A percentile compares a stretch with the other conserved stretches of the same genome.
Evolutionary conservation across 225 moss, liverwort and hornwort genomes (phyloP).

Genomic region (Thuidium tamariscinum): DNA sequence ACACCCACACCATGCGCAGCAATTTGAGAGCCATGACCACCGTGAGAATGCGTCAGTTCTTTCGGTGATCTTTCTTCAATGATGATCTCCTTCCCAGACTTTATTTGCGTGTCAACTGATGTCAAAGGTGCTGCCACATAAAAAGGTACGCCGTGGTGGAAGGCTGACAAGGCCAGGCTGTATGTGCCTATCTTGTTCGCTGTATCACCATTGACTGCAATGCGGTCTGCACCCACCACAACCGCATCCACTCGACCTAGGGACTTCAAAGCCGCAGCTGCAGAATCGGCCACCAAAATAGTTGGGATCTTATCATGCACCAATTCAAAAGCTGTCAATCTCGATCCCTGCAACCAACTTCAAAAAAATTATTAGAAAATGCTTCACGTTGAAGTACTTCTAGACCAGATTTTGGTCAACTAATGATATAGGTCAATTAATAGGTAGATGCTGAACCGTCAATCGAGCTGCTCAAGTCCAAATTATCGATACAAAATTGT

Average conservation of each 20-base stretch:
- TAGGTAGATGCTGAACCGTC: neutral
- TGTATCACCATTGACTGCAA: constrained; percentile 81
- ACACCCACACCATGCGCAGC: constrained; percentile 73
- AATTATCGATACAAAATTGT: neutral
- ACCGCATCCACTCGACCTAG: constrained; percentile 68
- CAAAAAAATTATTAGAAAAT: neutral
- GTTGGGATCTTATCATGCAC: constrained; percentile 78
- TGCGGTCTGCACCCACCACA: constrained; percentile 88
- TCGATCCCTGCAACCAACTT: constrained; percentile 43
- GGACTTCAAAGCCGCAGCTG: constrained; percentile 62
- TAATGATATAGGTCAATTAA: neutral
- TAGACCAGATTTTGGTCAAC: neutral
- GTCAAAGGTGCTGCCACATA: constrained; percentile 86
- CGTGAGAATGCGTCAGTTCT: constrained; percentile 79
- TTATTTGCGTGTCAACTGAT: constrained; percentile 47
- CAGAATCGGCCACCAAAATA: constrained; percentile 82
- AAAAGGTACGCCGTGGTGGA: constrained; percentile 62
- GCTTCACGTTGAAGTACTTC: neutral
- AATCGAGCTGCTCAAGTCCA: neutral
- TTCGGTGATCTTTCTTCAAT: constrained; percentile 70
- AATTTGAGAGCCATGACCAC: constrained; percentile 59
- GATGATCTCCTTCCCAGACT: constrained; percentile 67
- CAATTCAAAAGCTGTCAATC: constrained; percentile 77
- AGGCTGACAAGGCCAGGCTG: constrained; percentile 62
- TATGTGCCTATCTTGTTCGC: constrained; percentile 96